Evolutionary conservation across 2,329 filamentous ascomycete species (phyloP), one percentile per base, ranked within the genome.

Genomic region (Fusarium ramigenum): DNA sequence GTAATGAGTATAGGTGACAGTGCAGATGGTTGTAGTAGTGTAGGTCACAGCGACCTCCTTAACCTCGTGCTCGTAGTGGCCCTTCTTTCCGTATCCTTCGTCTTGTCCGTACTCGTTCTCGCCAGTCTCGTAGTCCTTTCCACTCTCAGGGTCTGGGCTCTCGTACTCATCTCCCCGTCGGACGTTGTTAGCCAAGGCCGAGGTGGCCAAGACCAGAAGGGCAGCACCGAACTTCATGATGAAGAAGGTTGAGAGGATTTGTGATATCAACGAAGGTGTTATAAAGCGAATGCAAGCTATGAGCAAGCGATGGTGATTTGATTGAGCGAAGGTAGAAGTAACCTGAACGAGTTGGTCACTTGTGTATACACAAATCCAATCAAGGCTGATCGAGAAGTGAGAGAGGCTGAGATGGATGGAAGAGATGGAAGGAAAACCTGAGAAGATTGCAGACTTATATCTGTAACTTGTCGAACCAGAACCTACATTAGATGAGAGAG

Each of bases 1-100:
- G 21, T 83, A 84, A 63, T 82, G 76, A 18, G 85, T 87, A 39
- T 81, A 79, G 15, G 84, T 86, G 67, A 85, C 79, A 16, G 85
- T 85, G 76, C 85, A 87, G 56, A 84, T 80, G 8, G 84, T 86
- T 18, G 83, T 81, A 28, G 83, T 85, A 53, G 81, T 82, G 66
- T 85, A 85, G 60, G 80, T 84, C 57, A 75, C 75, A 46, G 73
- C 59, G 19, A 77, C 78, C 57, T 77, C 69, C 21, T 65, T 70
- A 21, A 69, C 63, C 40, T 69, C 47, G 28, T 69, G 66, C 16
- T 39, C 40, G 12, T 69, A 63, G 37, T 18, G 18, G 37, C 36
- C 64, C 9, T 61, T 46, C 34, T 62, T 30, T 23, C 56, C 66
- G 25, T 66, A 65, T 42, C 47, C 66, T 37, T 60, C 40, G 18